Conservation (phyloP, 2,329 filamentous ascomycete genomes). For the Xylaria sp. region DNA sequence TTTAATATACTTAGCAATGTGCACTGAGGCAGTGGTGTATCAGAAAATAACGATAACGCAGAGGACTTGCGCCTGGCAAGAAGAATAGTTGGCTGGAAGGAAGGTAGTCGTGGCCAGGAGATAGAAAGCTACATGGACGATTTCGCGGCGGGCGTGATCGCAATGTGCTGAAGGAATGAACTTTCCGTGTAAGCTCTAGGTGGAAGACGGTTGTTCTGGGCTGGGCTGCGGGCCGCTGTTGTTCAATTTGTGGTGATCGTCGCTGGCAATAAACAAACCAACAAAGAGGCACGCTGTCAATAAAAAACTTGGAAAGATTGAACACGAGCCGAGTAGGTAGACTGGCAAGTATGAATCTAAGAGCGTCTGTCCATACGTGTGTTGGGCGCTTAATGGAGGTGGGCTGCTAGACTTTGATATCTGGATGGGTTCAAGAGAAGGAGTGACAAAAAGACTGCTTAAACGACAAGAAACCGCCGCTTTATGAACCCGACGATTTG, state of each 20-base stretch:
- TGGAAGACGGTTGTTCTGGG: slow-evolving; percentile 27
- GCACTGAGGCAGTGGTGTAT: background rate
- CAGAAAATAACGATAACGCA: background rate
- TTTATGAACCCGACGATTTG: slow-evolving; percentile 6
- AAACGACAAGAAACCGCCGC: slow-evolving; percentile 1
- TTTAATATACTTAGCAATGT: background rate
- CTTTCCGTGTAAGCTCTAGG: slow-evolving; percentile 10
- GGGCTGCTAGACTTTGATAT: background rate
- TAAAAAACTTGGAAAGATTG: slow-evolving; percentile 23
- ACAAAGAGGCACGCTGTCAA: slow-evolving; percentile 20
- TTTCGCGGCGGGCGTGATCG: background rate
- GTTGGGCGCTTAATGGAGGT: background rate
- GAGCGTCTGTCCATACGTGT: too few species aligned
- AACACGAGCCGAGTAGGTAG: background rate
- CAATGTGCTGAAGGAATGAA: slow-evolving; percentile 14
- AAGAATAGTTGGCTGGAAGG: slow-evolving; percentile 2
- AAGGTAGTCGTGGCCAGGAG: slow-evolving; percentile 11
- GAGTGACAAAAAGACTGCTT: slow-evolving; percentile 36
- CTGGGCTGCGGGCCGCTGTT: slow-evolving; percentile 10
- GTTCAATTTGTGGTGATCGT: slow-evolving; percentile 9
- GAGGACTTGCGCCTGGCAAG: slow-evolving; percentile 36
- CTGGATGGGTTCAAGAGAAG: slow-evolving; percentile 34
- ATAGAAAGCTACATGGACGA: background rate
- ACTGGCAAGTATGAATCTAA: too few species aligned
- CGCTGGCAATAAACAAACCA: slow-evolving; percentile 18